phyloP scores from a whole-genome alignment of 805 yeast genomes.

The Citeromyces nyonsensis region DNA sequence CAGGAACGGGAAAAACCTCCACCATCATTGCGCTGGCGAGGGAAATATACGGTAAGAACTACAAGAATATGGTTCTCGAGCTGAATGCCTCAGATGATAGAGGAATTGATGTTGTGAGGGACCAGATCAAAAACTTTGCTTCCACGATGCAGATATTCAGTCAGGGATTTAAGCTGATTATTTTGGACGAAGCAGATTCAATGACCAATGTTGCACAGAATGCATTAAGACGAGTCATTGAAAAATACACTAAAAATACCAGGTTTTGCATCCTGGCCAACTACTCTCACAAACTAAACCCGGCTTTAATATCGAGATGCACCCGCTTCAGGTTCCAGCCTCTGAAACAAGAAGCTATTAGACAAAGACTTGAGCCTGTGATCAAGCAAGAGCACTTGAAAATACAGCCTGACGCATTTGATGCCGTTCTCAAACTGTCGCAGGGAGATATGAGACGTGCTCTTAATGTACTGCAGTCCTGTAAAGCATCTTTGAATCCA shows the following conservation, averaged over 20 bases:
- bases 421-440: conserved; percentile 55
- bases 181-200: conserved; percentile 95
- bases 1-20: conserved; percentile 89
- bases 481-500: conserved; percentile 58
- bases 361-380: conserved; percentile 52
- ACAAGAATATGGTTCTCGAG: conserved; percentile 83
- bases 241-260: conserved; percentile 88
- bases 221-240: conserved; percentile 73
- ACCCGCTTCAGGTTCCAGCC: conserved; percentile 92
- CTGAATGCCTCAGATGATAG: conserved; percentile 95
- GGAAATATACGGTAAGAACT: conserved; percentile 72
- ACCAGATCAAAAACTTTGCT: conserved; percentile 93
- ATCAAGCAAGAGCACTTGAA: conserved; percentile 50
- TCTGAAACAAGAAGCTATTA: conserved; percentile 48
- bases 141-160: conserved; percentile 87
- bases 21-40: conserved; percentile 78
- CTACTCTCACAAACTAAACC: conserved; percentile 89
- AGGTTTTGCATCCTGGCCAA: conserved; percentile 92
- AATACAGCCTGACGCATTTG: conserved; percentile 41
- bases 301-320: conserved; percentile 89
- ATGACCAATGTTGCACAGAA: conserved; percentile 82
- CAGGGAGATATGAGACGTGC: conserved; percentile 96
- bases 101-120: conserved; percentile 96
- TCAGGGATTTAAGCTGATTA: conserved; percentile 73
- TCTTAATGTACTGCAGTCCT: conserved; percentile 85